Base-by-base conservation (phyloP, 371 early-diverging fungal genomes). In the Mucor racemosus region DNA sequence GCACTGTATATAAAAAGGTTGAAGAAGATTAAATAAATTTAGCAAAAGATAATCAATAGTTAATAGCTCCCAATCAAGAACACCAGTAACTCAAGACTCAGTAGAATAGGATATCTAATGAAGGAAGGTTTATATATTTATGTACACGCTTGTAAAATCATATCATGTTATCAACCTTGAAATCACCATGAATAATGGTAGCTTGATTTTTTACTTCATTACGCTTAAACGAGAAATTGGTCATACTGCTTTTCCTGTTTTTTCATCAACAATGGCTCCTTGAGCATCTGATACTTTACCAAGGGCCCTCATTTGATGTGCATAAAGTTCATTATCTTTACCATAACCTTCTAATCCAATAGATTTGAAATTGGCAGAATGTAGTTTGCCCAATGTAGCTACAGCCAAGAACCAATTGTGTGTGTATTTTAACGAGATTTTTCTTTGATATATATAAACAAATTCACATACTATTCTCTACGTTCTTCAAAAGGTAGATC, bases 31-130 rank as follows among this genome's bases (percentile, higher is more conserved):
- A 42, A 94, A 91, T n/a, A 97, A 79, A 72, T 97, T 97, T n/a
- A 94, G 87, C 46, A 91, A 85, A 44, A 97, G 97, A 76, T 97
- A 95, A 9, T 96, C 97, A 60, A 97, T 88, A 5, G 97, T 95
- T 38, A 94, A 92, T 33, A 97, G 75, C 71, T 97, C 97, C 96
- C 97, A 97, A 73, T 96, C 97, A 35, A 97, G 84, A 35, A 96
- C 82, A n/a, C 95, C 97, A 75, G 95, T 92, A 10, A 97, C 90
- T 3, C 78, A 73, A 19, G 92, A 84, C 40, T 92, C 85, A 10
- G 86, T 87, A 56, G 93, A 90, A 68, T 95, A 92, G 82, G 90
- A 95, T 8, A 92, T 65, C 85, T 26, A 26, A 26, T 3, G 26
- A 26, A 26, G 3, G 26, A 26, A 26, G 26, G 26, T 3, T n/a